Evolutionary conservation across 208 protist genomes (phyloP).

Genomic region (Leishmania arabica): DNA sequence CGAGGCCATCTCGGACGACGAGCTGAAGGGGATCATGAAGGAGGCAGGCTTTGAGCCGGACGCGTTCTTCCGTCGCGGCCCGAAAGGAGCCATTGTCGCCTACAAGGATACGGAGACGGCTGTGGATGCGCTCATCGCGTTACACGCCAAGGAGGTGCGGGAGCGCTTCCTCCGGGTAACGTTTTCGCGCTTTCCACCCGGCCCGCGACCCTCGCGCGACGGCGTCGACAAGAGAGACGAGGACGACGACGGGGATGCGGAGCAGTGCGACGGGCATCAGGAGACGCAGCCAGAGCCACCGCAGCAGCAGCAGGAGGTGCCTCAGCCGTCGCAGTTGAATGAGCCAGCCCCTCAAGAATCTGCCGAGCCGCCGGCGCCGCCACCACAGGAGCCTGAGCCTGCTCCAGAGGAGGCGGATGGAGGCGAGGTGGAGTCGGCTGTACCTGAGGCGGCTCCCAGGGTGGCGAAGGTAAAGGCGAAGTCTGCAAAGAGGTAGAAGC

Average conservation of each 20-base stretch:
- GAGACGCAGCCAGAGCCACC: not conserved
- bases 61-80: conserved; percentile 64
- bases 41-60: conserved; percentile 41
- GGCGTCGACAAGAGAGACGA: conserved; percentile 29
- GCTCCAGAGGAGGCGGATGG: not conserved
- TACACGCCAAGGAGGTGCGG: conserved; percentile 67
- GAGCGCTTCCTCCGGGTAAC: conserved; percentile 77
- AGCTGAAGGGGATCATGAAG: conserved; percentile 58
- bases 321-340: not conserved
- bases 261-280: not conserved
- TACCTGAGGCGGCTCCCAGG: not conserved
- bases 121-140: conserved; percentile 70
- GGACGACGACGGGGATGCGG: conserved; percentile 11
- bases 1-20: conserved; percentile 63
- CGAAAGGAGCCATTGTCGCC: conserved; percentile 57
- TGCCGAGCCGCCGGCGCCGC: not conserved
- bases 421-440: not conserved
- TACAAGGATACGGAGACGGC: conserved; percentile 64
- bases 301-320: not conserved
- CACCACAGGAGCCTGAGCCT: not conserved
- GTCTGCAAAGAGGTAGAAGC: not conserved
- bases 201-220: conserved; percentile 28
- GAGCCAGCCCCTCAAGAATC: not conserved
- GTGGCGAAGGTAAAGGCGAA: conserved; percentile 2
- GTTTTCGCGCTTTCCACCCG: conserved; percentile 84